Base-by-base conservation (phyloP, 2,329 filamentous ascomycete genomes). In the Aspergillus amoenus region DNA sequence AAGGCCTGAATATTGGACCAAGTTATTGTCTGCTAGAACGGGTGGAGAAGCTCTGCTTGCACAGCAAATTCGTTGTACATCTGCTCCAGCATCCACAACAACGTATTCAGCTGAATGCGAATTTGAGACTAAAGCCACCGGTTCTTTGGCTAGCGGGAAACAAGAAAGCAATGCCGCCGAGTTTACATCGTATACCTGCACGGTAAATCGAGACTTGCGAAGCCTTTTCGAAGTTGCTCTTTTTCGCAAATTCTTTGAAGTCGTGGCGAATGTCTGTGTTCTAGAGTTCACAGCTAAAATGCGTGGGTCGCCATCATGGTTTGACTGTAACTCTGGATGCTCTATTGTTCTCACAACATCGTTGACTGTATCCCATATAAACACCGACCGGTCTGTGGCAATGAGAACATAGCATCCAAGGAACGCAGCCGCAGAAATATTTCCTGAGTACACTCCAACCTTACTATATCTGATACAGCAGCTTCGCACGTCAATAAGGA, bases 321-420 rank as follows among this genome's bases (percentile, higher is more conserved):
- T 18, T 43, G 48, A 41, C 27, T 56, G 52, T 32, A 60, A 57
- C 50, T 54, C 79, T 13, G 92, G 76, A 24, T 82, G 77, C 50
- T 89, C 79, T 48, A 84, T 85, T 67, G 88, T 91, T 37, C 84
- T 82, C 46, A 93, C 80, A 64, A 88, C 83, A 66, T 96, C 90
- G 50, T 86, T 81, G 7, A 97, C 90, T 11, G 95, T 82, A 71
- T 99, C 90, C 80, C 91, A 96, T 37, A 96, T 87, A 41, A 64
- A 66, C 12, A 85, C 81, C 8, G 97, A 80, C 27, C 85, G 83
- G 43, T 88, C 82, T 0, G 91, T 91, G 1, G 96, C 78, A 45
- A 90, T 82, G 56, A 97, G 80, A 17, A 99, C 77, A 68, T 88
- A 88, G 22, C 87, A 86, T 2, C 86, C 88, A 2, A 94, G 75